These are phyloP conservation scores for Phytopythium boreale DNA, from an alignment of 352 stramenopile genomes.

Conservation along the genomic window DNA sequence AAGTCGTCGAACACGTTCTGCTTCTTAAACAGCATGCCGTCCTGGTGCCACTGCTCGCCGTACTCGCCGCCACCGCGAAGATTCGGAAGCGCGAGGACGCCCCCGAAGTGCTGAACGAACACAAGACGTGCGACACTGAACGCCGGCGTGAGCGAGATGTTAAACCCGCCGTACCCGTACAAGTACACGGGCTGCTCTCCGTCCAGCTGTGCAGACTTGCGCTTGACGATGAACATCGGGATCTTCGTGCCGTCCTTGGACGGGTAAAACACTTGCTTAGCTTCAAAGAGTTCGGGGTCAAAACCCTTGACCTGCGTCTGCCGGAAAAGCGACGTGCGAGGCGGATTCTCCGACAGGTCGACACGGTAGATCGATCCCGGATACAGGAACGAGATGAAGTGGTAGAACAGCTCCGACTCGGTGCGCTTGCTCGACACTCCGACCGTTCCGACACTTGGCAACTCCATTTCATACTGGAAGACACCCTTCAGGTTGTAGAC, in stretches of 20 bases:
- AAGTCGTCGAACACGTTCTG: conserved; percentile 97
- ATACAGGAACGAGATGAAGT: conserved; percentile 88
- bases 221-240: conserved; percentile 94
- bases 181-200: conserved; percentile 89
- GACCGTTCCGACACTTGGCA: conserved; percentile 70
- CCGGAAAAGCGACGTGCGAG: conserved; percentile 50
- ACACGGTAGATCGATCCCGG: conserved; percentile 77
- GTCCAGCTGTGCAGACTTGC: conserved; percentile 72
- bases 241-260: conserved; percentile 94
- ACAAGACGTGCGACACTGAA: conserved; percentile 88
- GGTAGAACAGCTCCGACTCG: conserved; percentile 86
- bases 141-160: conserved; percentile 90
- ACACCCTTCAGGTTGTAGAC: conserved; percentile 72
- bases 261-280: conserved; percentile 85
- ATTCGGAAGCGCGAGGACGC: conserved; percentile 91
- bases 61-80: conserved; percentile 94
- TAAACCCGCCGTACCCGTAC: conserved; percentile 96
- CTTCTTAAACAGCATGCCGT: conserved; percentile 92
- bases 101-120: conserved; percentile 90
- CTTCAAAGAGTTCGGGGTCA: conserved; percentile 74
- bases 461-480: conserved; percentile 71
- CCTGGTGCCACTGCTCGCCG: conserved; percentile 89
- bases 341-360: conserved; percentile 36
- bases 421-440: conserved; percentile 64
- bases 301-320: conserved; percentile 86